Conservation (phyloP, 2,329 filamentous ascomycete species). For the Pleomassaria siparia region DNA sequence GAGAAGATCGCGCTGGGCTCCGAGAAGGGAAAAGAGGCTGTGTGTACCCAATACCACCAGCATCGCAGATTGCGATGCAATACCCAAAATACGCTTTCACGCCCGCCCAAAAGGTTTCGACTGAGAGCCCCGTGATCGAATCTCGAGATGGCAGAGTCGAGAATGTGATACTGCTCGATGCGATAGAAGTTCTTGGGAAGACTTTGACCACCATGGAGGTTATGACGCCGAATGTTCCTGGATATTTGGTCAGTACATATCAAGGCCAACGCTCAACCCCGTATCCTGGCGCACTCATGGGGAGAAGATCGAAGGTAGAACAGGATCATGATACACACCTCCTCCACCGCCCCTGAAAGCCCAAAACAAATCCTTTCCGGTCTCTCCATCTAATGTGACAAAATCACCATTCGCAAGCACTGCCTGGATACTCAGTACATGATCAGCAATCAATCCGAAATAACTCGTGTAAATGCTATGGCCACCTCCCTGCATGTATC, state of each 20-base stretch:
- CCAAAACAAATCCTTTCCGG: slow-evolving; percentile 27
- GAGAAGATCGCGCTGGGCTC: neutral
- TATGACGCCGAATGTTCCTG: slow-evolving; percentile 30
- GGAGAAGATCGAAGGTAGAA: neutral
- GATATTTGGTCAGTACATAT: too few relatives aligned
- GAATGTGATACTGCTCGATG: slow-evolving; percentile 20
- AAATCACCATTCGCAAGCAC: slow-evolving; percentile 24
- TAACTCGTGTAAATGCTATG: slow-evolving; percentile 53
- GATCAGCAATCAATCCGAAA: slow-evolving; percentile 37
- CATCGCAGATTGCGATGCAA: slow-evolving; percentile 19
- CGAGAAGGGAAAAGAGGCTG: neutral
- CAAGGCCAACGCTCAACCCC: neutral
- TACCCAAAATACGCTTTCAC: slow-evolving; percentile 23
- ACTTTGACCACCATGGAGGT: slow-evolving; percentile 41
- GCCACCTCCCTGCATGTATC: slow-evolving; percentile 49
- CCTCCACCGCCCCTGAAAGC: slow-evolving; percentile 29
- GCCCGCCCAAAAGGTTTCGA: slow-evolving; percentile 29
- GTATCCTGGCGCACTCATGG: neutral
- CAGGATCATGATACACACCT: slow-evolving; percentile 15
- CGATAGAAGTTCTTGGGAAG: slow-evolving; percentile 15
- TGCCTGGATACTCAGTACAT: slow-evolving; percentile 21
- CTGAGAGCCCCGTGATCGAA: slow-evolving; percentile 12
- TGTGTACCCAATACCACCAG: slow-evolving; percentile 22
- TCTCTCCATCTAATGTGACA: slow-evolving; percentile 17
- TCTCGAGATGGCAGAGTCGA: slow-evolving; percentile 17